A percentile compares a stretch with the other conserved stretches of the same genome.
These are phyloP conservation scores for Mycena galericulata DNA, from an alignment of 768 basidiomycete species.

Conservation along the genomic window DNA sequence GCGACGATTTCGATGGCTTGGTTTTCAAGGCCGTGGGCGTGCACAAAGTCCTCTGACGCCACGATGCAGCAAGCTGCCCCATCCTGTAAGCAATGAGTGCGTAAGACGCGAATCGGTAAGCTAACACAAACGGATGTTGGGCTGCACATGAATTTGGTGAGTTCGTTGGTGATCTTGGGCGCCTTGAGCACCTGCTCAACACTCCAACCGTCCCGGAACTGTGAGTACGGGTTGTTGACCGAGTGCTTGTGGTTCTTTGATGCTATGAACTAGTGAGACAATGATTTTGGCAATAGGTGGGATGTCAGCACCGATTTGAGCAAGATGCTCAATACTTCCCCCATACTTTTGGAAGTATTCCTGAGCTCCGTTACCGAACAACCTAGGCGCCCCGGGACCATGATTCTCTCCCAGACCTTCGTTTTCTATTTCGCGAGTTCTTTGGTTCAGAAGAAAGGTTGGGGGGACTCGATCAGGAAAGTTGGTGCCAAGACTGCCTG, in stretches of 20 bases:
- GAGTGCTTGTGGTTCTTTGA: constrained; percentile 90
- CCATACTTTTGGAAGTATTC: constrained; percentile 86
- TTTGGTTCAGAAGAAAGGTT: constrained; percentile 56
- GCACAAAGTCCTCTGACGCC: constrained; percentile 84
- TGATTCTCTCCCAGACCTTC: constrained; percentile 67
- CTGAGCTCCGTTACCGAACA: constrained; percentile 80
- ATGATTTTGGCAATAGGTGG: neutral
- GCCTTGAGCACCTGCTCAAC: constrained; percentile 76
- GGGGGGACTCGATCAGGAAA: constrained; percentile 70
- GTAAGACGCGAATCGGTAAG: neutral
- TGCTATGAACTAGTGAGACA: constrained; percentile 52
- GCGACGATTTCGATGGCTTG: constrained; percentile 89
- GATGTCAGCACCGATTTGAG: constrained; percentile 72
- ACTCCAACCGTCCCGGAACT: constrained; percentile 85
- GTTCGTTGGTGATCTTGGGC: constrained; percentile 75
- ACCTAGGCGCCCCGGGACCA: constrained; percentile 77
- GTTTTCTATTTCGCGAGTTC: constrained; percentile 61
- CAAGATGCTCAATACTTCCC: constrained; percentile 72
- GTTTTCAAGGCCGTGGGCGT: constrained; percentile 77
- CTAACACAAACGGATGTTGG: constrained; percentile 74
- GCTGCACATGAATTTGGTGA: constrained; percentile 90
- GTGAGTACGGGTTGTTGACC: constrained; percentile 86
- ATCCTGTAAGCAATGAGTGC: constrained; percentile 56
- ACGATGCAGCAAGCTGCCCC: constrained; percentile 83
- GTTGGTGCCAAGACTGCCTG: constrained; percentile 74